These are phyloP conservation scores for Xylaria curta DNA, from an alignment of 495 filamentous ascomycete genomes.

Conservation along the genomic window DNA sequence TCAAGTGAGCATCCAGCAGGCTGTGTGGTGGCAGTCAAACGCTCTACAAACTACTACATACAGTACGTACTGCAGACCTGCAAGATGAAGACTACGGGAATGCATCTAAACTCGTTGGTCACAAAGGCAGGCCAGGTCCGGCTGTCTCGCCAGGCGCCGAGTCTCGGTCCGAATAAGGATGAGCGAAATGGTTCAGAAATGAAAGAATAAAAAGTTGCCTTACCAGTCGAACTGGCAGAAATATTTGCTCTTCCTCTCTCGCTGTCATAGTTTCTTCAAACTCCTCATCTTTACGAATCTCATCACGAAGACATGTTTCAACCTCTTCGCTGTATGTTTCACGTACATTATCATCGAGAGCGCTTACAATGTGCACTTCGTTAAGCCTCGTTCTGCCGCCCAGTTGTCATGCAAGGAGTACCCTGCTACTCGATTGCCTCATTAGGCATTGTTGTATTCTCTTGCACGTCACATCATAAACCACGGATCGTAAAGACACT, in stretches of 20 bases:
- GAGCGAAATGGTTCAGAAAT: conserved; percentile 5
- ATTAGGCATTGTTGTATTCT: neutral
- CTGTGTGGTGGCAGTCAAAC: conserved; percentile 5
- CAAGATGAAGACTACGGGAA: neutral
- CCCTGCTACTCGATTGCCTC: neutral
- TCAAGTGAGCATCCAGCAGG: neutral
- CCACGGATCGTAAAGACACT: neutral
- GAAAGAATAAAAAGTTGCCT: neutral
- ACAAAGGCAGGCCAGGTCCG: neutral
- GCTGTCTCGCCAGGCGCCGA: neutral
- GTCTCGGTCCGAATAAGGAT: neutral
- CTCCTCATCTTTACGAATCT: neutral
- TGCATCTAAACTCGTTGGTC: neutral
- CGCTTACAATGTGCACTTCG: conserved; percentile 6
- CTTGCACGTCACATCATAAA: neutral
- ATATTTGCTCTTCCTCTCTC: neutral
- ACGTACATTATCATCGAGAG: neutral
- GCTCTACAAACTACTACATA: neutral
- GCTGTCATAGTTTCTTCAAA: neutral
- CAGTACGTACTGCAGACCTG: neutral
- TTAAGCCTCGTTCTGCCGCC: conserved; percentile 5
- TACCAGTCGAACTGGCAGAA: neutral
- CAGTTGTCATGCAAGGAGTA: neutral
- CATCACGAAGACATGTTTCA: neutral
- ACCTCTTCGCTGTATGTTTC: neutral